These are phyloP conservation scores for Nitzschia sp. DNA, from an alignment of 108 stramenopile genomes.

Conservation along the genomic window DNA sequence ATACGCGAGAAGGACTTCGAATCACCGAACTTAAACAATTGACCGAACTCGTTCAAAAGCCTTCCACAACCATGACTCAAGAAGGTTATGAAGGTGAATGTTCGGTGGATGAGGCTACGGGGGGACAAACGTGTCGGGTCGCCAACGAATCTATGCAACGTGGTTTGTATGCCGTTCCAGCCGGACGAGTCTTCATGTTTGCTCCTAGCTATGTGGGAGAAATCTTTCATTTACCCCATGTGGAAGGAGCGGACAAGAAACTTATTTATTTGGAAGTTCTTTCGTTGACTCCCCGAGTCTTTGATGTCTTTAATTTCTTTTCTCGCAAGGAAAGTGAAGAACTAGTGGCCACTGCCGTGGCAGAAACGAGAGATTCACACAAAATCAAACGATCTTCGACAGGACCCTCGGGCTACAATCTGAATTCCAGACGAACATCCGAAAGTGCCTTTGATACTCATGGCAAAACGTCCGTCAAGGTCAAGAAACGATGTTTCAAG, in stretches of 20 bases:
- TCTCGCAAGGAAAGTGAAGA: slow-evolving; percentile 57
- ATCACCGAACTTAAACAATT: slow-evolving; percentile 52
- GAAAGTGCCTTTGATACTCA: slow-evolving; percentile 92
- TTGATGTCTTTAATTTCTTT: slow-evolving; percentile 90
- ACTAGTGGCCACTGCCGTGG: slow-evolving; percentile 66
- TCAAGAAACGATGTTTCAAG: slow-evolving; percentile 76
- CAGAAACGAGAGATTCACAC: slow-evolving; percentile 69
- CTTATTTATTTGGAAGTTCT: slow-evolving; percentile 75
- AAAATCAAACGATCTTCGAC: slow-evolving; percentile 79
- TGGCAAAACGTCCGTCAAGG: slow-evolving; percentile 60
- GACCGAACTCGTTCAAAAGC: slow-evolving; percentile 25
- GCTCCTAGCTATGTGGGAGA: slow-evolving; percentile 84
- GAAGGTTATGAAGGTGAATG: slow-evolving; percentile 17
- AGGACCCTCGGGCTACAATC: slow-evolving; percentile 60
- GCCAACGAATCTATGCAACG: slow-evolving; percentile 22
- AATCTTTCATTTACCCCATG: slow-evolving; percentile 78
- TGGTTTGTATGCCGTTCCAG: slow-evolving; percentile 84
- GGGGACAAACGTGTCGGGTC: slow-evolving; percentile 23
- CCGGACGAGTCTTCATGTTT: slow-evolving; percentile 87
- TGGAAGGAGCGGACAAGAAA: slow-evolving; percentile 42
- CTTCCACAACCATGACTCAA: not conserved
- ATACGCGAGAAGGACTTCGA: slow-evolving; percentile 80
- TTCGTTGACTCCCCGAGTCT: slow-evolving; percentile 68
- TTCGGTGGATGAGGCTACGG: slow-evolving; percentile 16
- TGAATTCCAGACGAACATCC: slow-evolving; percentile 68